Conservation (phyloP, 1,284 basidiomycete species). For the Vanrija pseudolonga region DNA sequence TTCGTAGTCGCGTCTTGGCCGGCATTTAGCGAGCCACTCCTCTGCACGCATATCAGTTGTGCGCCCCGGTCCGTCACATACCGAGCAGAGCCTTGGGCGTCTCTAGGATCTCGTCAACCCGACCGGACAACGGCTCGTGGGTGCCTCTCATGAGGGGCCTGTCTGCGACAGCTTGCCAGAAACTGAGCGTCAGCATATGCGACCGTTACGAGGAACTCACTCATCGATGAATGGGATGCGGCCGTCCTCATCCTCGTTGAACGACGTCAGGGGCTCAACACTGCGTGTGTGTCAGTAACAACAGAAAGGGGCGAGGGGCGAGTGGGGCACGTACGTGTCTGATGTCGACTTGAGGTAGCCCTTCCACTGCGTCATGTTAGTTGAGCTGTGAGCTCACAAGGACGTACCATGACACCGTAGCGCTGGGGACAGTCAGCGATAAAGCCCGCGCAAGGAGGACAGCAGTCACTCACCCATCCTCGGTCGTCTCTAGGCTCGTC, state of each 20-base stretch:
- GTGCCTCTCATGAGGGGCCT: slow-evolving; percentile 2
- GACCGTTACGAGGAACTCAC: slow-evolving; percentile 5
- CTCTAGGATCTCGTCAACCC: slow-evolving; percentile 16
- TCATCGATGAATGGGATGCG: slow-evolving; percentile 10
- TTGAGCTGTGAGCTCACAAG: background rate
- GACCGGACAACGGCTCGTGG: slow-evolving; percentile 16
- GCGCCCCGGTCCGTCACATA: slow-evolving; percentile 8
- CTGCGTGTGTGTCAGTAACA: slow-evolving; percentile 4
- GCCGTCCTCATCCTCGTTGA: slow-evolving; percentile 9
- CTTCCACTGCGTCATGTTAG: slow-evolving; percentile 22
- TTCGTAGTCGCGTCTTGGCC: slow-evolving; percentile 17
- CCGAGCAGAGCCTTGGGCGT: slow-evolving; percentile 19
- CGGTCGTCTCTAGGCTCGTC: too few species aligned
- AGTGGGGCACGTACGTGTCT: slow-evolving; percentile 21
- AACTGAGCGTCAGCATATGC: slow-evolving; percentile 12
- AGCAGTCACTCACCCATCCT: too few species aligned
- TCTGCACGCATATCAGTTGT: slow-evolving; percentile 6
- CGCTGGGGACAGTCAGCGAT: slow-evolving; percentile 12
- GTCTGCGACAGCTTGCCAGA: slow-evolving; percentile 22
- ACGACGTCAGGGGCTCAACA: slow-evolving; percentile 16
- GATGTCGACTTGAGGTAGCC: slow-evolving; percentile 31
- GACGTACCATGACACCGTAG: slow-evolving; percentile 34
- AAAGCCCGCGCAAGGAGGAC: too few species aligned
- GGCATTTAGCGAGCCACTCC: slow-evolving; percentile 17
- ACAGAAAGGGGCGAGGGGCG: background rate